phyloP scores from a whole-genome alignment of 257 asterid species.

The Forsythia suspensa region DNA sequence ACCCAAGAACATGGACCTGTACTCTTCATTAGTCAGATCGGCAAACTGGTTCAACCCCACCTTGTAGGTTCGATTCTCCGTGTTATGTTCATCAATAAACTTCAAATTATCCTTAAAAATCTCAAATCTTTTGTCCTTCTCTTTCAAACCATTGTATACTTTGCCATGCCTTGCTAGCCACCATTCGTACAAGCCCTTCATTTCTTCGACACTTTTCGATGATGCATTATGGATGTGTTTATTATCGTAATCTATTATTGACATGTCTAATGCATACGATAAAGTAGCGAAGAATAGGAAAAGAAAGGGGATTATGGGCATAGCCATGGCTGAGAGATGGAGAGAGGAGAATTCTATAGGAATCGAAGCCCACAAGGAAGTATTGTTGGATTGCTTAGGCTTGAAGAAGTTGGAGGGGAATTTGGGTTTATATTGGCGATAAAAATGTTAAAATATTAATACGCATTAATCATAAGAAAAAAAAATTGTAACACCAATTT shows the following conservation, averaged over 20 bases:
- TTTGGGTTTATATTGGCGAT: constrained; percentile 25
- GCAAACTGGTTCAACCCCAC: constrained; percentile 78
- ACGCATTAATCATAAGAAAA: background rate
- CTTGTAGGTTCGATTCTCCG: constrained; percentile 51
- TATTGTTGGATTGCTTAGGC: constrained; percentile 29
- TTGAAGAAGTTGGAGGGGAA: constrained; percentile 28
- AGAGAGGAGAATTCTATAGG: background rate
- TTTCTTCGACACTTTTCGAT: constrained; percentile 36
- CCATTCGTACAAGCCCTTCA: constrained; percentile 44
- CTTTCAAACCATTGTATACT: constrained; percentile 58
- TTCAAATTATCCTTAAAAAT: constrained; percentile 69
- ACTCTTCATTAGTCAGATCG: constrained; percentile 70
- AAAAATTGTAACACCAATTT: background rate
- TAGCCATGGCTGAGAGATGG: constrained; percentile 49
- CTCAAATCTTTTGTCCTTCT: constrained; percentile 54
- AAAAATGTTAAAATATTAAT: background rate
- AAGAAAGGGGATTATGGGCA: constrained; percentile 27
- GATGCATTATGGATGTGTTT: constrained; percentile 8
- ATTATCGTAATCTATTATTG: constrained; percentile 23
- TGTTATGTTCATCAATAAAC: constrained; percentile 65
- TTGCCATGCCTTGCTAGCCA: constrained; percentile 73
- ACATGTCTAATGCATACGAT: constrained; percentile 30
- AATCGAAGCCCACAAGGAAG: background rate
- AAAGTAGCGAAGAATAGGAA: constrained; percentile 34
- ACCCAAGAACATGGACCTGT: constrained; percentile 55